phyloP scores from a whole-genome alignment of 1,284 basidiomycete species.

The Ceratobasidium sp. region DNA sequence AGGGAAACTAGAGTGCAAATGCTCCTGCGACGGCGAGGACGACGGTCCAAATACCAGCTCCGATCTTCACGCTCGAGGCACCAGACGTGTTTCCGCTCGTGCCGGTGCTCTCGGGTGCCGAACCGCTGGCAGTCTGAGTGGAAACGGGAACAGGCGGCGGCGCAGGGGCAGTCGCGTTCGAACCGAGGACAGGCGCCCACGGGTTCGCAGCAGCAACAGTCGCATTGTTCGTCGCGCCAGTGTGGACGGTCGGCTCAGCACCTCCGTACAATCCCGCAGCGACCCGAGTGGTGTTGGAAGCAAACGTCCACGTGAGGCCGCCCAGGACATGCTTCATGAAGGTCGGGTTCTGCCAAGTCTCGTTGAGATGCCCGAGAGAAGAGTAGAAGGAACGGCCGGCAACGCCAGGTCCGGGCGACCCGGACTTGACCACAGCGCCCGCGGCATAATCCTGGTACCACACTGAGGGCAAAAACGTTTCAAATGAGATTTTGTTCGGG shows the following conservation, averaged over 20 bases:
- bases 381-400: slow-evolving; percentile 82
- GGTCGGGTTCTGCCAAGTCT: slow-evolving; percentile 55
- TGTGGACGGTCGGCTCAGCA: slow-evolving; percentile 23
- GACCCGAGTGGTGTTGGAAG: slow-evolving; percentile 35
- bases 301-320: slow-evolving; percentile 57
- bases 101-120: slow-evolving; percentile 3
- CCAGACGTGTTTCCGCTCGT: background rate
- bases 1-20: background rate
- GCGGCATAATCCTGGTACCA: slow-evolving; percentile 81
- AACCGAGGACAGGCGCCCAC: slow-evolving; percentile 25
- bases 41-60: background rate
- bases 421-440: slow-evolving; percentile 60
- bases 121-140: background rate
- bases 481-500: slow-evolving; percentile 39
- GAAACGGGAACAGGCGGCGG: slow-evolving; percentile 2
- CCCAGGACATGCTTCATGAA: slow-evolving; percentile 58
- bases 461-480: slow-evolving; percentile 57
- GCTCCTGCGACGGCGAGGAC: slow-evolving; percentile 12
- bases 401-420: slow-evolving; percentile 54
- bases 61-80: background rate
- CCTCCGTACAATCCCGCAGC: slow-evolving; percentile 17
- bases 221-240: slow-evolving; percentile 26
- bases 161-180: slow-evolving; percentile 3
- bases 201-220: background rate
- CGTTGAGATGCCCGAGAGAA: slow-evolving; percentile 70